phyloP scores from a whole-genome alignment of 495 filamentous ascomycete species.

The Tuber aestivum region DNA sequence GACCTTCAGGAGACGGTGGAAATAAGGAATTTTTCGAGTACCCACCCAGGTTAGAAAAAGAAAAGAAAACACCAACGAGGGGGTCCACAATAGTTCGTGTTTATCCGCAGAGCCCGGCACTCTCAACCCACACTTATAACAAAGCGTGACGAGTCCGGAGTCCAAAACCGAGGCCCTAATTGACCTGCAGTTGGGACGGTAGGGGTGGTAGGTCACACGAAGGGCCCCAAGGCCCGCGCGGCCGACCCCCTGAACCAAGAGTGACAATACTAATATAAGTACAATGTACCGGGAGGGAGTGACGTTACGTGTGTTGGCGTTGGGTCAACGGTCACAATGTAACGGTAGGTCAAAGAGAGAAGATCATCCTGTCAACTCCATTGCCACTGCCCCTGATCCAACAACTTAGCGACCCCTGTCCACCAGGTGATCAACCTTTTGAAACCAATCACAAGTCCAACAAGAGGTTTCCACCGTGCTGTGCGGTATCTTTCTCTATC shows the following conservation, averaged over 20 bases:
- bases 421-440: not conserved
- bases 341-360: not conserved
- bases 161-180: not conserved
- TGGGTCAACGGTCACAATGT: not conserved
- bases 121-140: not conserved
- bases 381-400: not conserved
- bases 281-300: not conserved
- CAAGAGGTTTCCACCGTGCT: not conserved
- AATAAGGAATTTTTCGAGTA: not conserved
- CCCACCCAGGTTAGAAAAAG: too few species aligned
- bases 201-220: not conserved
- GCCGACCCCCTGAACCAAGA: not conserved
- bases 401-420: not conserved
- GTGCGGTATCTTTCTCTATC: not conserved
- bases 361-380: not conserved
- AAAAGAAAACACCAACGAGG: not conserved
- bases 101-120: not conserved
- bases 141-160: not conserved
- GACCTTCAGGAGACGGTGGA: not conserved
- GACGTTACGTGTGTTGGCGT: not conserved
- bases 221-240: not conserved
- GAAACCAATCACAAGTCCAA: not conserved
- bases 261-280: not conserved
- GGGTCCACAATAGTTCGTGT: not conserved
- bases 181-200: not conserved